phyloP scores from a whole-genome alignment of 495 filamentous ascomycete species.

The Corynascus novoguineensis region DNA sequence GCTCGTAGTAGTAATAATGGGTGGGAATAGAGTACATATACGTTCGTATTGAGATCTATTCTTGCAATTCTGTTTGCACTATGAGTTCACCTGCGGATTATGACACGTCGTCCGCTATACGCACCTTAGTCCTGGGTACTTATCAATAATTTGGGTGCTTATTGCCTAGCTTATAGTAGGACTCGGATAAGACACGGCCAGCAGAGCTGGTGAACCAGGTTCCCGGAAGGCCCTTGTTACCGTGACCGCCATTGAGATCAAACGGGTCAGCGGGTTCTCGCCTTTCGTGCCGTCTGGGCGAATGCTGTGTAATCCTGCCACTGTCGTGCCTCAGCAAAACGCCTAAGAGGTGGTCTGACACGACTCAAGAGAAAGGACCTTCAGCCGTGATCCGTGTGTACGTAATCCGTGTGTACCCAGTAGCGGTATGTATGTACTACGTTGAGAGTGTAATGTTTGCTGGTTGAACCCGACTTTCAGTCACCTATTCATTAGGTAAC shows the following conservation, averaged over 20 bases:
- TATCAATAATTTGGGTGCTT: not conserved
- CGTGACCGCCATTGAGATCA: slow-evolving; percentile 2
- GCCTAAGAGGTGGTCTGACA: too few relatives aligned
- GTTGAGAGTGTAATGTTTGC: not conserved
- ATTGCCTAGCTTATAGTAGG: not conserved
- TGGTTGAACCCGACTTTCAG: not conserved
- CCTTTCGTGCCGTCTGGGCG: slow-evolving; percentile 1
- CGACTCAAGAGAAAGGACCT: too few relatives aligned
- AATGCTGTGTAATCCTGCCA: not conserved
- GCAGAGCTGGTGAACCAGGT: slow-evolving; percentile 4
- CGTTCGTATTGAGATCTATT: too few relatives aligned
- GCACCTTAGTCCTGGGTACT: too few relatives aligned
- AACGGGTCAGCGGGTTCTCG: not conserved
- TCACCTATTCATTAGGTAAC: not conserved
- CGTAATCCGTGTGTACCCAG: too few relatives aligned
- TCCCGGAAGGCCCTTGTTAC: slow-evolving; percentile 5
- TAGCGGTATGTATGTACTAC: too few relatives aligned
- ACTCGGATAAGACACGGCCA: not conserved
- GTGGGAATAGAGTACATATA: too few relatives aligned
- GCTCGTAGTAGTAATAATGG: too few relatives aligned
- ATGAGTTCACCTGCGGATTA: too few relatives aligned
- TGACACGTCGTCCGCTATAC: too few relatives aligned
- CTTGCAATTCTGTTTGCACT: too few relatives aligned
- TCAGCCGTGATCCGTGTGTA: too few relatives aligned
- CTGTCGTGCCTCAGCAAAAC: not conserved